Evolutionary conservation across 306 rosid genomes (phyloP).

Genomic region (Boehmeria nivea): DNA sequence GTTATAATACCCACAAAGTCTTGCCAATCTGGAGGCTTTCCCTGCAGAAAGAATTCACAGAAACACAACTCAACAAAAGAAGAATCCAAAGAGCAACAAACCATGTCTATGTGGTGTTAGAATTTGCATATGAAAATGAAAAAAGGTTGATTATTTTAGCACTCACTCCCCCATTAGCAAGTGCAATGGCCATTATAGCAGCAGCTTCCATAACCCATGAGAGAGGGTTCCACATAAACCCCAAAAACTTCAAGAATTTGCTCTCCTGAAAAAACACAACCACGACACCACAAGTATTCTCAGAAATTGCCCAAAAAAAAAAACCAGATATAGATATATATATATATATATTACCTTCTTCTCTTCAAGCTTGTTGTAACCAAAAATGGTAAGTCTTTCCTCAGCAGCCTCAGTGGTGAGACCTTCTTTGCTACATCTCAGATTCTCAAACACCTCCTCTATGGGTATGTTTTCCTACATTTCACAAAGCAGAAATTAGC

Average conservation of each 20-base stretch:
- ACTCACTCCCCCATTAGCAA: slow-evolving; percentile 94
- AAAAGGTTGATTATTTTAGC: slow-evolving; percentile 15
- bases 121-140: neutral
- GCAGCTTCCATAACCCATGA: slow-evolving; percentile 99
- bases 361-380: slow-evolving; percentile 96
- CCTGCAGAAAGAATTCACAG: slow-evolving; percentile 36
- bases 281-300: neutral
- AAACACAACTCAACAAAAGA: slow-evolving; percentile 1
- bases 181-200: slow-evolving; percentile 98
- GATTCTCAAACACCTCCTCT: slow-evolving; percentile 91
- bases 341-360: slow-evolving; percentile 39
- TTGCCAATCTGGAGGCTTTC: slow-evolving; percentile 97
- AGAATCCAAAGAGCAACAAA: neutral
- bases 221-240: slow-evolving; percentile 99
- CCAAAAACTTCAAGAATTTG: slow-evolving; percentile 80
- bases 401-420: slow-evolving; percentile 82
- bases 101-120: neutral
- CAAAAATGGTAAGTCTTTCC: slow-evolving; percentile 76
- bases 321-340: neutral
- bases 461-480: slow-evolving; percentile 95
- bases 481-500: slow-evolving; percentile 11
- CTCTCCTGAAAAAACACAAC: slow-evolving; percentile 68
- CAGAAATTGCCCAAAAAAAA: neutral
- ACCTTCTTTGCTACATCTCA: slow-evolving; percentile 94
- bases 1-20: slow-evolving; percentile 96